Evolutionary conservation across 805 yeast genomes (phyloP).

Genomic region (Candida pini): DNA sequence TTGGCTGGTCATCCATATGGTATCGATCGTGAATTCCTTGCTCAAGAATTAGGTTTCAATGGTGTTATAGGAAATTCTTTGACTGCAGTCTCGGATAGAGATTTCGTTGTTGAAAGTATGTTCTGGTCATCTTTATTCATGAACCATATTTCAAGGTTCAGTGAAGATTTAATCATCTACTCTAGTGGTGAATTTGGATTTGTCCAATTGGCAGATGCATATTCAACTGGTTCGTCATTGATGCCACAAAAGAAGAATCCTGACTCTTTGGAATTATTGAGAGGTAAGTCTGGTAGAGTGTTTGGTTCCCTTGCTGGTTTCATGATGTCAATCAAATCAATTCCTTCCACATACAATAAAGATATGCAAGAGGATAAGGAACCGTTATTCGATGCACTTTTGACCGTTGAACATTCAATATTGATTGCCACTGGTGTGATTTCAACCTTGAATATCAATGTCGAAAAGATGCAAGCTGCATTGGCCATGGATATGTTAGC

Average conservation of each 20-base stretch:
- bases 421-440: constrained; percentile 95
- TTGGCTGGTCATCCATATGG: constrained; percentile 99
- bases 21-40: constrained; percentile 89
- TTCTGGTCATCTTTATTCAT: constrained; percentile 94
- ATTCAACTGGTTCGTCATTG: constrained; percentile 95
- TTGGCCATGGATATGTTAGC: constrained; percentile 99
- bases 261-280: constrained; percentile 86
- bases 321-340: constrained; percentile 93
- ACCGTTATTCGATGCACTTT: constrained; percentile 88
- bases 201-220: constrained; percentile 89
- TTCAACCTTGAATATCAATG: constrained; percentile 73
- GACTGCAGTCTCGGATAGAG: constrained; percentile 97
- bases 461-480: constrained; percentile 75
- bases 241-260: constrained; percentile 99
- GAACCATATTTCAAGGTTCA: constrained; percentile 92
- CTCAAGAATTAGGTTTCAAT: constrained; percentile 70
- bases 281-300: constrained; percentile 97
- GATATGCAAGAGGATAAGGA: constrained; percentile 99
- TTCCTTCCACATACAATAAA: constrained; percentile 96
- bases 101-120: constrained; percentile 90
- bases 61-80: constrained; percentile 92
- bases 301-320: constrained; percentile 94
- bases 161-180: constrained; percentile 92
- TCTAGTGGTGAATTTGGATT: constrained; percentile 98
- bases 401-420: constrained; percentile 90